Base-by-base conservation (phyloP, 441 rosid species). In the Gossypium gossypioides region DNA sequence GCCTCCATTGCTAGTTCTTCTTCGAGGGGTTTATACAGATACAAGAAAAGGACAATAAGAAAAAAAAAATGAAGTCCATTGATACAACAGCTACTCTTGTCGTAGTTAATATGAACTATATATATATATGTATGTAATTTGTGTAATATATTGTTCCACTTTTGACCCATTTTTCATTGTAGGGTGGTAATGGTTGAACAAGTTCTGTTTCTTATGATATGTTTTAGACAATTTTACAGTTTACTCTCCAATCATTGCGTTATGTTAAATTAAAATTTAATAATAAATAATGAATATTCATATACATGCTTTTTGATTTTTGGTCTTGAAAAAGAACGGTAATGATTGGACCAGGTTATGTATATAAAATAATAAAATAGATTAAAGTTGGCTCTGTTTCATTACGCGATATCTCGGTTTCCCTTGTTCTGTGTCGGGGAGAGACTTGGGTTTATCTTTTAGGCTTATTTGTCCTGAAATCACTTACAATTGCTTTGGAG, bases 21-120 rank as follows among this genome's bases (percentile, higher is more conserved):
- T 58, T 44, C 32, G 27, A 71, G 37, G 66, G 59, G 46, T 71
- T 44, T 58, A 22, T 68, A 68, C 32, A 42, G 40, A n/a, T 57
- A 44, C 32, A 34, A 13, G 25, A 69, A 24, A 44, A 24, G 60
- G 25, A 44, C 32, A 24, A 63, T 37, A 10, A 16, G n/a, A 15
- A 58, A 13, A 42, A 44, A 19, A 37, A 29, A 32, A 56, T 22
- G 61, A 56, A 56, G 61, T 42, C 62, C 62, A 13, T 12, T 12
- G 3, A 24, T 25, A 29, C 24, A 25, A 19, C 22, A 69, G 42
- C 13, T 8, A 19, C 21, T 54, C 6, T 34, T 16, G 8, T 8
- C 18, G 3, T 68, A 37, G 63, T 40, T 13, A 7, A 37, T 56
- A 18, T 69, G 10, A 34, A 52, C 6, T 58, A 25, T 58, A 25